Evolutionary conservation across 2,329 filamentous ascomycete genomes (phyloP), one percentile per base, ranked within the genome.

Genomic region (Fusarium gaditjirri): DNA sequence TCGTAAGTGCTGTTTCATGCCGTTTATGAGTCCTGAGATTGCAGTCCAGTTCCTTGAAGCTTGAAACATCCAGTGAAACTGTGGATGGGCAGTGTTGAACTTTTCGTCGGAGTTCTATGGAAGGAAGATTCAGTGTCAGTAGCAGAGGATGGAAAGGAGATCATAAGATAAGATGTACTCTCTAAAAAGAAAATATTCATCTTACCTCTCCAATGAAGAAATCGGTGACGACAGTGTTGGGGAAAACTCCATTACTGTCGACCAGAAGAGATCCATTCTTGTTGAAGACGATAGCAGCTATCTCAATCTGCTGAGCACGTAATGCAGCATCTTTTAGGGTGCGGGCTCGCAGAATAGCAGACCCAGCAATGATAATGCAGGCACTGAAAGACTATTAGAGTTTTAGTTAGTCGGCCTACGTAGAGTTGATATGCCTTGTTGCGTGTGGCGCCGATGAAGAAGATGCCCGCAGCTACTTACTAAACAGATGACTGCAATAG

Each of bases 11-110:
- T 85, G 86, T 56, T 87, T 87, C 92, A 97, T 97, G 42, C 88
- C 88, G 8, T 88, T 88, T 25, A 97, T 85, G 5, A 96, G 83
- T 39, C 90, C 88, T 46, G 86, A 86, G 21, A 97, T 86, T 36
- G 89, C 87, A 8, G 83, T 78, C 94, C 94, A 97, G 78, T 94
- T 92, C 59, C 91, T 87, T 6, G 93, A 93, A 4, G 94, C 93
- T 61, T 93, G 89, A 78, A 93, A 97, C 76, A 96, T 91, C 94
- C 94, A 97, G 47, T 94, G 89, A 80, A 96, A 97, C 4, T 94
- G 89, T 0, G 93, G 89, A 77, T 97, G 93, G 1, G 89, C 88
- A 25, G 90, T 90, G 63, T 90, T 90, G 76, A 97, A 95, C 11
- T 91, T 88, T 65, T 97, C 93, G 66, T 91, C 89, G 58, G 91